Conservation (phyloP, 441 rosid species). For the Mallotus japonicus region DNA sequence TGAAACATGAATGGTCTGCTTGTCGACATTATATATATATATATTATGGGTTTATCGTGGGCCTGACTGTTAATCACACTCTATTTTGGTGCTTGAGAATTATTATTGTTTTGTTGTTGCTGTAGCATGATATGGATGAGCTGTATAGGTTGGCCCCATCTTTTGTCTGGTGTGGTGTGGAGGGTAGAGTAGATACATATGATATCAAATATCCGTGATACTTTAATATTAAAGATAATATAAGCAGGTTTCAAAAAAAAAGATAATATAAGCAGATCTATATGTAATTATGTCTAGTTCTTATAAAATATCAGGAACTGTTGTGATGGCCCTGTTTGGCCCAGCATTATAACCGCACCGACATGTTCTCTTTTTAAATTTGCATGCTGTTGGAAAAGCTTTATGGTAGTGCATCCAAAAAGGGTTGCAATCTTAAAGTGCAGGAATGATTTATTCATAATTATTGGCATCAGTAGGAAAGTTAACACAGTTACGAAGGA, state of each 20-base stretch:
- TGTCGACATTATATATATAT: neutral
- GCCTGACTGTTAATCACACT: neutral
- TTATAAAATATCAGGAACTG: neutral
- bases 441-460: neutral
- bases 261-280: constrained; percentile 1
- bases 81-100: neutral
- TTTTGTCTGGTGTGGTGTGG: constrained; percentile 12
- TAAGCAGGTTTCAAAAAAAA: too few relatives aligned
- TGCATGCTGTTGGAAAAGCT: constrained; percentile 4
- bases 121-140: neutral
- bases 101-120: neutral
- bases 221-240: neutral
- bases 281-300: constrained; percentile 2
- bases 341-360: neutral
- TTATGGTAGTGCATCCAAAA: neutral
- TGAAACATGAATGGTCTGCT: neutral
- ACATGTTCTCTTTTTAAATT: neutral
- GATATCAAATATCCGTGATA: neutral
- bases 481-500: neutral
- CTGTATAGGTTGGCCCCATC: constrained; percentile 11
- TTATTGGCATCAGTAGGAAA: neutral
- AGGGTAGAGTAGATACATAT: too few relatives aligned
- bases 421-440: neutral
- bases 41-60: neutral
- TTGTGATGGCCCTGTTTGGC: neutral